Percentiles rank a stretch among this genome's conserved stretches.
Evolutionary conservation across 2,329 filamentous ascomycete species (phyloP).

Genomic region (Penicillium nordicum): DNA sequence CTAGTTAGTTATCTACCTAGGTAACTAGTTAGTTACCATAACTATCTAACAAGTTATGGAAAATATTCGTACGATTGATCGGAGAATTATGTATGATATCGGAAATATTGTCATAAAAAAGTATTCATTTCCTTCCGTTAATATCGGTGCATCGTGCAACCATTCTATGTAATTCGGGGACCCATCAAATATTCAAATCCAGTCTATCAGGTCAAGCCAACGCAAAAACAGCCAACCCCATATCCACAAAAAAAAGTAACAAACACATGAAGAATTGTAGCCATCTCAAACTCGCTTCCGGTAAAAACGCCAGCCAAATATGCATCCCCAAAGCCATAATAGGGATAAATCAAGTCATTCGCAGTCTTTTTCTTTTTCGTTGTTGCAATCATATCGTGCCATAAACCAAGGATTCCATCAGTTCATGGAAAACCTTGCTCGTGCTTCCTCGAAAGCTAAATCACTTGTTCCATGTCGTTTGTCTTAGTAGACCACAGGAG

Average conservation of each 20-base stretch:
- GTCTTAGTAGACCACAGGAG: slow-evolving; percentile 15
- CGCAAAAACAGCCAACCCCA: slow-evolving; percentile 8
- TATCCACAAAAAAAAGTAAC: slow-evolving; percentile 8
- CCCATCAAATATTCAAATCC: slow-evolving; percentile 10
- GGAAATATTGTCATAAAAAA: neutral
- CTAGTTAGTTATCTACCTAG: too few relatives aligned
- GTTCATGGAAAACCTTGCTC: slow-evolving; percentile 5
- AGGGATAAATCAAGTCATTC: slow-evolving; percentile 4
- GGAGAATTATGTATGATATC: neutral
- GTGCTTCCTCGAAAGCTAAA: neutral
- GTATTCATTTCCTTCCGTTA: neutral
- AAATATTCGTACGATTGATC: neutral
- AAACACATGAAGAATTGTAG: slow-evolving; percentile 9
- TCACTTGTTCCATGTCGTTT: neutral
- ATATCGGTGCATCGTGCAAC: slow-evolving; percentile 4
- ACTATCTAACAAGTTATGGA: neutral
- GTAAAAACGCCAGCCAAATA: slow-evolving; percentile 7
- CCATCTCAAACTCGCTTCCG: neutral
- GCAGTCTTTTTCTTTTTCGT: neutral
- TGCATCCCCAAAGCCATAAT: neutral
- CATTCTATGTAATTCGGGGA: slow-evolving; percentile 10
- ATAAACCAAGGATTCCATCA: slow-evolving; percentile 4
- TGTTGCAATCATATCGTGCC: slow-evolving; percentile 12
- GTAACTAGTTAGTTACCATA: too few relatives aligned
- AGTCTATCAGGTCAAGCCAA: slow-evolving; percentile 16